phyloP scores from a whole-genome alignment of 2,329 filamentous ascomycete species.

The Diaporthe sp. region DNA sequence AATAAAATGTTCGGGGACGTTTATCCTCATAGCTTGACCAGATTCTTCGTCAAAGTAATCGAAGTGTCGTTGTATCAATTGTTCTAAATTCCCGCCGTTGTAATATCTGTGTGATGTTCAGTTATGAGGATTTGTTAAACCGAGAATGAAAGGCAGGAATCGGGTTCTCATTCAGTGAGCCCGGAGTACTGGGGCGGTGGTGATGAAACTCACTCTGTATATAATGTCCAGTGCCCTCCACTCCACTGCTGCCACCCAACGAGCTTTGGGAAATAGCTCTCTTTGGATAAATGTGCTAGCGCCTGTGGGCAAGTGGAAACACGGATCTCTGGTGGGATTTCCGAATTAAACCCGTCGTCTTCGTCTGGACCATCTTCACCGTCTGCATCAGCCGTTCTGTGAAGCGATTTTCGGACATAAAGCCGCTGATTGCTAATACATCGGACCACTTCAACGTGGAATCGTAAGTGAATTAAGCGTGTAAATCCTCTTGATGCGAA shows the following conservation, averaged over 20 bases:
- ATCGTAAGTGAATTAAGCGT: neutral
- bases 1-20: constrained; percentile 15
- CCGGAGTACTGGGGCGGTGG: neutral
- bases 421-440: neutral
- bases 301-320: constrained; percentile 8
- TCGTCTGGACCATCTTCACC: neutral
- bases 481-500: neutral
- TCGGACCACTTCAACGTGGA: neutral
- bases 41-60: neutral
- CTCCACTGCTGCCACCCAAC: constrained; percentile 14
- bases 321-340: constrained; percentile 12
- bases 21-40: neutral
- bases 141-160: neutral
- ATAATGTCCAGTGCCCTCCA: neutral
- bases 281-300: neutral
- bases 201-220: neutral
- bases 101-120: neutral
- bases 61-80: neutral
- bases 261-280: neutral
- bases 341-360: neutral
- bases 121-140: neutral
- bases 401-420: neutral
- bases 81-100: neutral
- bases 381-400: neutral
- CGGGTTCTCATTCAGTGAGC: neutral